Evolutionary conservation across 306 rosid genomes (phyloP).

Genomic region (Morella rubra): DNA sequence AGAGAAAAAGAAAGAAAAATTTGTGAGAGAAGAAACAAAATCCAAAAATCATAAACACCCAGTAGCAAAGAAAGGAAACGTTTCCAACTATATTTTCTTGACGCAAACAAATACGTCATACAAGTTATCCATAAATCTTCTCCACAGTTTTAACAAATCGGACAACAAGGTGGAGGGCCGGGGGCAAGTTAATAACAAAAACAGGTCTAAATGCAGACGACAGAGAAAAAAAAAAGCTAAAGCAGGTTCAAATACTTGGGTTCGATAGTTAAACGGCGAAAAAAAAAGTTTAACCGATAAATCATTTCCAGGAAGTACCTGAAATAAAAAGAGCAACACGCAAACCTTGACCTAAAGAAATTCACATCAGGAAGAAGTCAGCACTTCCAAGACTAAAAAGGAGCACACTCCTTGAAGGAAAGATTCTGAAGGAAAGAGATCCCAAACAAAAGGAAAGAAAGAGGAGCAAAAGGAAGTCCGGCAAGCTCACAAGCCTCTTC

Average conservation of each 20-base stretch:
- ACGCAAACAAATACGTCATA: neutral
- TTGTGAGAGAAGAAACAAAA: neutral
- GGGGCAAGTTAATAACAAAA: neutral
- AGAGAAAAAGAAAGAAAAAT: neutral
- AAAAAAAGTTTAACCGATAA: neutral
- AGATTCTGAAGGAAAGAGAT: no score
- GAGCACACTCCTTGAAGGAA: no score
- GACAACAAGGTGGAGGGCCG: neutral
- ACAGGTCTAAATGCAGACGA: no score
- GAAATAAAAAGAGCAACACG: conserved; percentile 1
- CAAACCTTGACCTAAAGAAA: neutral
- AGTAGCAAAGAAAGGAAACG: no score
- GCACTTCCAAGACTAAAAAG: neutral
- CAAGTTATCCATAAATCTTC: neutral
- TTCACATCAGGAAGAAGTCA: neutral
- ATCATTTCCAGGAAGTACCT: conserved; percentile 12
- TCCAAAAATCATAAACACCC: no score
- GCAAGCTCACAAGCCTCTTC: no score
- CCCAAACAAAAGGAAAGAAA: no score
- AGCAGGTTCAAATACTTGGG: neutral
- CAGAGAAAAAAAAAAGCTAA: neutral
- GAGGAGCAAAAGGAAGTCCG: no score
- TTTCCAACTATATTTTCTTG: neutral
- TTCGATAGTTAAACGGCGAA: neutral
- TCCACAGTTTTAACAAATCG: neutral